phyloP scores from a whole-genome alignment of 2,329 filamentous ascomycete species.

The Aspergillus nomiae region DNA sequence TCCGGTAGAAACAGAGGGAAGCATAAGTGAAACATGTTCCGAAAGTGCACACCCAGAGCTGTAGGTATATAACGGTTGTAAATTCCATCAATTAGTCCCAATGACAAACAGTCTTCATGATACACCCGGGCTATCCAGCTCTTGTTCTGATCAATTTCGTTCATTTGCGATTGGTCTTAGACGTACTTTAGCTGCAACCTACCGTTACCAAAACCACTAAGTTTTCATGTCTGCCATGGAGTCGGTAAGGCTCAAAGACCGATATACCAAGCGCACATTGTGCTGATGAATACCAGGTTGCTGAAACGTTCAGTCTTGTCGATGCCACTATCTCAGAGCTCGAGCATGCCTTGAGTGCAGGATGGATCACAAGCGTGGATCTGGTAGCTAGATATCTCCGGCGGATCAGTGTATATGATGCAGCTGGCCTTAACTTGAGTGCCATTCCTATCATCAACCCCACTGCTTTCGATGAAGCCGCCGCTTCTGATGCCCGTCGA shows the following conservation, averaged over 20 bases:
- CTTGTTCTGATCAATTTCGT: neutral
- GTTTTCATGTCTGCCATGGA: neutral
- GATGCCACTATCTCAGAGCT: conserved; percentile 53
- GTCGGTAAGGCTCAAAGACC: neutral
- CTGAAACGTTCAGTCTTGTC: conserved; percentile 36
- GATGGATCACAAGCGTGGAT: conserved; percentile 48
- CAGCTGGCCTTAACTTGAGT: conserved; percentile 45
- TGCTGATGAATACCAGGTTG: neutral
- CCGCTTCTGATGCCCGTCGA: conserved; percentile 50
- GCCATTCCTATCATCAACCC: conserved; percentile 53
- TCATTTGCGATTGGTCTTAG: neutral
- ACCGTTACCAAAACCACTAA: neutral
- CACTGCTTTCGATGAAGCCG: conserved; percentile 50
- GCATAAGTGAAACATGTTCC: neutral
- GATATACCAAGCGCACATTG: neutral
- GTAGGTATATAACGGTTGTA: neutral
- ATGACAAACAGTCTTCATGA: neutral
- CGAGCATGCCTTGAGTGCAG: conserved; percentile 43
- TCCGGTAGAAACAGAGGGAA: neutral
- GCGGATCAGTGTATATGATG: conserved; percentile 52
- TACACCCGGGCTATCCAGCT: neutral
- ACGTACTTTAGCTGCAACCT: neutral
- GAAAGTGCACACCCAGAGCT: neutral
- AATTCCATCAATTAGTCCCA: neutral
- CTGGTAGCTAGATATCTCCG: conserved; percentile 50